A percentile compares a stretch with the other conserved stretches of the same genome.
Conservation (phyloP, 2,329 filamentous ascomycete species). For the Stylonectria norvegica region DNA sequence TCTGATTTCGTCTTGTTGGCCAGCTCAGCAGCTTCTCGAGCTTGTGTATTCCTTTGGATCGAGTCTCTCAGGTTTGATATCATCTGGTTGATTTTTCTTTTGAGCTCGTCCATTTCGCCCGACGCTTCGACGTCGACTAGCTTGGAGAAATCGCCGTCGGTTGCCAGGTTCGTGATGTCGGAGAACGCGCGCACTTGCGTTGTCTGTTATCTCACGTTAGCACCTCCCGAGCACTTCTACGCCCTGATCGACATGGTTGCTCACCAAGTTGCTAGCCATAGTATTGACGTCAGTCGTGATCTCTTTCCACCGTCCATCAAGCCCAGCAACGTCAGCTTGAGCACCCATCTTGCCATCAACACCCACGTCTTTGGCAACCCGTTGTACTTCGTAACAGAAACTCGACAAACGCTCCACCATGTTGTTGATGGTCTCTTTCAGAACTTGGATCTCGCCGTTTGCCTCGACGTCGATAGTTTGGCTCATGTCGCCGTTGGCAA, state of each 20-base stretch:
- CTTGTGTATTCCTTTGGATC: slow-evolving; percentile 94
- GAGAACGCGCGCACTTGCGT: slow-evolving; percentile 97
- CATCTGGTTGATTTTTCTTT: slow-evolving; percentile 99
- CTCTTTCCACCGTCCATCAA: slow-evolving; percentile 95
- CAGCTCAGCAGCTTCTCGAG: slow-evolving; percentile 90
- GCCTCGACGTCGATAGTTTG: slow-evolving; percentile 94
- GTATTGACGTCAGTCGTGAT: slow-evolving; percentile 97
- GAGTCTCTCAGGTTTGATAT: slow-evolving; percentile 92
- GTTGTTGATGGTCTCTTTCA: slow-evolving; percentile 98
- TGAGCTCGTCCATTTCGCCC: slow-evolving; percentile 98
- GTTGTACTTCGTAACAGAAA: slow-evolving; percentile 93
- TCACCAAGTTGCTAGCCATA: slow-evolving; percentile 68
- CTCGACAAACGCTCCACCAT: slow-evolving; percentile 95
- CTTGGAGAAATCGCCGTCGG: slow-evolving; percentile 95
- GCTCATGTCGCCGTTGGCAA: slow-evolving; percentile 93
- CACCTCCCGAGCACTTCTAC: slow-evolving; percentile 7
- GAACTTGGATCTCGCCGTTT: slow-evolving; percentile 86
- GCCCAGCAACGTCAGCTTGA: slow-evolving; percentile 88
- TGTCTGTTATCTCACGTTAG: slow-evolving; percentile 60
- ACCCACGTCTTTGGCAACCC: slow-evolving; percentile 92
- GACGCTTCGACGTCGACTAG: slow-evolving; percentile 95
- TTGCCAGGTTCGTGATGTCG: slow-evolving; percentile 96
- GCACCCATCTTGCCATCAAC: slow-evolving; percentile 98
- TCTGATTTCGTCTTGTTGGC: slow-evolving; percentile 98
- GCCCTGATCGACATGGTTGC: slow-evolving; percentile 16